Percentiles rank a stretch among this genome's conserved stretches.
Conservation (phyloP, 768 basidiomycete genomes). For the Guyanaporus albipodus region DNA sequence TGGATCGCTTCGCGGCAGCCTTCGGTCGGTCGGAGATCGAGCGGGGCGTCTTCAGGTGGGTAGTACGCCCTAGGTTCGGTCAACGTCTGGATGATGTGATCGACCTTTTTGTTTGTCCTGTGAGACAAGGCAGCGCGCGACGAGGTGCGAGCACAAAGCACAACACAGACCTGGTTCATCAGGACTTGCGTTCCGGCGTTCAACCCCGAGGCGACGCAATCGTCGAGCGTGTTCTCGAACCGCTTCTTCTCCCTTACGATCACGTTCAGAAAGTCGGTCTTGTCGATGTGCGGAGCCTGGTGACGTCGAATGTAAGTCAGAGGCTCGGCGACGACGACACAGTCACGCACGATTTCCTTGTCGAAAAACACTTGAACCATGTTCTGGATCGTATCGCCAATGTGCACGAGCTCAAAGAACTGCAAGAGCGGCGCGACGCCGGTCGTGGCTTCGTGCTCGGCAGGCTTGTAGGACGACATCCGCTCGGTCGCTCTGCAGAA, state of each 20-base stretch:
- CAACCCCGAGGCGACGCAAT: conserved; percentile 87
- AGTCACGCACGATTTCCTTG: conserved; percentile 72
- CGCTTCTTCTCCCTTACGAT: conserved; percentile 96
- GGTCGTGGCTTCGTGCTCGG: conserved; percentile 75
- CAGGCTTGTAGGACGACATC: conserved; percentile 87
- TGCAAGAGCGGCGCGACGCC: conserved; percentile 91
- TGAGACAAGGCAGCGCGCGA: too few species aligned
- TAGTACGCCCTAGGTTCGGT: conserved; percentile 89
- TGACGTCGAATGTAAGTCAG: neutral
- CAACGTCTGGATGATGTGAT: conserved; percentile 81
- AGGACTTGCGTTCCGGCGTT: conserved; percentile 95
- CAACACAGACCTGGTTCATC: conserved; percentile 86
- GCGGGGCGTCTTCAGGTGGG: conserved; percentile 70
- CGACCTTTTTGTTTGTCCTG: too few species aligned
- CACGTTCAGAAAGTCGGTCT: conserved; percentile 87
- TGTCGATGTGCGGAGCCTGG: conserved; percentile 86
- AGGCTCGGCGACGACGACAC: neutral
- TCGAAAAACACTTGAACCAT: conserved; percentile 99
- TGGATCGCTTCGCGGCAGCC: conserved; percentile 89
- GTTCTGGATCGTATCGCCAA: conserved; percentile 95
- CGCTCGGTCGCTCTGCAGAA: conserved; percentile 72
- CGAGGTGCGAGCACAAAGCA: too few species aligned
- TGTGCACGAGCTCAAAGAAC: conserved; percentile 96
- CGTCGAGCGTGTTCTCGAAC: conserved; percentile 90
- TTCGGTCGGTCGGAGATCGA: conserved; percentile 82